phyloP scores from a whole-genome alignment of 2,329 filamentous ascomycete species.

The Coniochaeta sp. region DNA sequence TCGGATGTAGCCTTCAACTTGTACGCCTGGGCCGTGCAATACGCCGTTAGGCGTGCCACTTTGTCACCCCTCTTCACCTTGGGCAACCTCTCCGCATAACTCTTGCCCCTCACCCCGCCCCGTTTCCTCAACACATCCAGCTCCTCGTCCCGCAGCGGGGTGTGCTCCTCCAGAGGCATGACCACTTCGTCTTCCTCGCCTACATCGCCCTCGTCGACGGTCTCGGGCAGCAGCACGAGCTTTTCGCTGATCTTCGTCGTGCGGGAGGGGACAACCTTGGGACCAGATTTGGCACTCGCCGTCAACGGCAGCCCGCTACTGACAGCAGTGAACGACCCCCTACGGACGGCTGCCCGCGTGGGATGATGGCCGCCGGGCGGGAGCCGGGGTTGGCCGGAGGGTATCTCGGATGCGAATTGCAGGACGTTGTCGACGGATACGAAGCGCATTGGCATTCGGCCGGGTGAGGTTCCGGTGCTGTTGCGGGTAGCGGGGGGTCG shows the following conservation, averaged over 20 bases:
- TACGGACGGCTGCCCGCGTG: slow-evolving; percentile 39
- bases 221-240: slow-evolving; percentile 87
- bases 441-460: slow-evolving; percentile 53
- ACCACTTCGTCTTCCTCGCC: slow-evolving; percentile 53
- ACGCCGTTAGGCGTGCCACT: slow-evolving; percentile 84
- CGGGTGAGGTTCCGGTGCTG: slow-evolving; percentile 16
- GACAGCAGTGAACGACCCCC: slow-evolving; percentile 12
- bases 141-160: slow-evolving; percentile 62
- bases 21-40: slow-evolving; percentile 91
- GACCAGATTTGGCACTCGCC: slow-evolving; percentile 28
- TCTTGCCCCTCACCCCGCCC: slow-evolving; percentile 66
- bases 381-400: slow-evolving; percentile 80
- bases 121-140: slow-evolving; percentile 55
- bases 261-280: slow-evolving; percentile 65
- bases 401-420: slow-evolving; percentile 89
- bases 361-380: slow-evolving; percentile 49
- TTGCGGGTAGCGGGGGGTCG: slow-evolving; percentile 23
- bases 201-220: slow-evolving; percentile 52
- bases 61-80: slow-evolving; percentile 84
- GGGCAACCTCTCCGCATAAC: slow-evolving; percentile 86
- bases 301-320: slow-evolving; percentile 22
- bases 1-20: slow-evolving; percentile 83
- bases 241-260: slow-evolving; percentile 96
- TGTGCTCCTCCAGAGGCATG: slow-evolving; percentile 44
- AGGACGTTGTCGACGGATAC: slow-evolving; percentile 93